These are phyloP conservation scores for Moricandia moricandioides DNA, from an alignment of 345 rosid species.

Conservation along the genomic window DNA sequence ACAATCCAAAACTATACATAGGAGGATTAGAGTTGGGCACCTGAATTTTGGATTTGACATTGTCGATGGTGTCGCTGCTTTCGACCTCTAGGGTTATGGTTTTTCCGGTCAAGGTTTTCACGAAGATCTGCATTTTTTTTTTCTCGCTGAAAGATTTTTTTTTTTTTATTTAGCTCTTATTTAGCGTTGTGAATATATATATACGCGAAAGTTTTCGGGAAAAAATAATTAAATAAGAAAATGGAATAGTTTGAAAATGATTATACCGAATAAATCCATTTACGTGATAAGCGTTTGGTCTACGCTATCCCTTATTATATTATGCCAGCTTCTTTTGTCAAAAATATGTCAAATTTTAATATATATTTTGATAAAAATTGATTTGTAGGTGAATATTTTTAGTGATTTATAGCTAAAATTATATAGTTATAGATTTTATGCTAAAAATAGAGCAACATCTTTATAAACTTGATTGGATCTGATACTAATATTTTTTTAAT, in stretches of 20 bases:
- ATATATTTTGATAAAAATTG: too few relatives aligned
- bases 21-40: slow-evolving; percentile 2
- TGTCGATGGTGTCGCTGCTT: slow-evolving; percentile 56
- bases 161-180: neutral
- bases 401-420: too few relatives aligned
- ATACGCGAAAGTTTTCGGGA: neutral
- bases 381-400: too few relatives aligned
- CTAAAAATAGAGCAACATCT: too few relatives aligned
- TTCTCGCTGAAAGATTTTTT: neutral
- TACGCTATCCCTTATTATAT: too few relatives aligned
- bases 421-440: too few relatives aligned
- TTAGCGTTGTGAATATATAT: neutral
- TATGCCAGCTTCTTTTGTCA: too few relatives aligned
- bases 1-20: too few relatives aligned
- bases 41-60: slow-evolving; percentile 60
- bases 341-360: too few relatives aligned
- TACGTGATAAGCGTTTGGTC: too few relatives aligned
- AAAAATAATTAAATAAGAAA: neutral
- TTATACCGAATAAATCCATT: neutral
- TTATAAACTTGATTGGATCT: too few relatives aligned
- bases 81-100: slow-evolving; percentile 60
- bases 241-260: neutral
- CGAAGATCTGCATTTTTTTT: slow-evolving; percentile 51
- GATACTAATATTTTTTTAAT: too few relatives aligned
- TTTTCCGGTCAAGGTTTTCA: slow-evolving; percentile 56